A percentile compares a stretch with the other conserved stretches of the same genome.
Conservation (phyloP, 331 rosid genomes). For the Malus hybrid region DNA sequence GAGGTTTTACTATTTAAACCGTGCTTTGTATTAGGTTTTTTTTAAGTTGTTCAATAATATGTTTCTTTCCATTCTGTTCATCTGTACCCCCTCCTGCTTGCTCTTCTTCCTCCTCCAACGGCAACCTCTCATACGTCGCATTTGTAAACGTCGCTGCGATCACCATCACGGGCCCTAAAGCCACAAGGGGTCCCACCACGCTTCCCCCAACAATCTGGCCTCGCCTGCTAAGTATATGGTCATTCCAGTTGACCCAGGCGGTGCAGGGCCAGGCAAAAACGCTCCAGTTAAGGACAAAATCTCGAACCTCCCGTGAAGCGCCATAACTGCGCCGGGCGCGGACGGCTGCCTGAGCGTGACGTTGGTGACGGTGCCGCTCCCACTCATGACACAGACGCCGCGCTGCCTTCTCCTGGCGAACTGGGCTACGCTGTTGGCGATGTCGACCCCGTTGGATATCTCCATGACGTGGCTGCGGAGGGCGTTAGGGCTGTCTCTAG, state of each 20-base stretch:
- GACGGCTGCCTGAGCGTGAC: slow-evolving; percentile 58
- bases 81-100: slow-evolving; percentile 7
- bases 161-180: slow-evolving; percentile 63
- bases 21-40: too few relatives aligned
- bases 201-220: slow-evolving; percentile 70
- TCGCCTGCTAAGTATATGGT: slow-evolving; percentile 60
- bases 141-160: slow-evolving; percentile 72
- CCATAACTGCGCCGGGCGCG: slow-evolving; percentile 42
- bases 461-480: slow-evolving; percentile 79
- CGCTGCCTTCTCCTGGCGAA: slow-evolving; percentile 56
- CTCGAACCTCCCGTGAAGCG: slow-evolving; percentile 61
- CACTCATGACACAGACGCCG: slow-evolving; percentile 58
- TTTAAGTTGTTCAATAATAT: too few relatives aligned
- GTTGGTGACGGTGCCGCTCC: slow-evolving; percentile 51
- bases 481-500: slow-evolving; percentile 73
- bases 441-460: slow-evolving; percentile 55
- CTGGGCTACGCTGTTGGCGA: slow-evolving; percentile 41
- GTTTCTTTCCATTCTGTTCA: too few relatives aligned
- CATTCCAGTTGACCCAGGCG: too few relatives aligned
- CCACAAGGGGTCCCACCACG: slow-evolving; percentile 60
- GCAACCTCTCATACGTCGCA: slow-evolving; percentile 66
- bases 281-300: slow-evolving; percentile 60
- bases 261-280: slow-evolving; percentile 43
- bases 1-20: too few relatives aligned
- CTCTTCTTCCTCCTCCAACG: slow-evolving; percentile 43